Conservation (phyloP, 495 filamentous ascomycete genomes). For the Cercophora newfieldiana region DNA sequence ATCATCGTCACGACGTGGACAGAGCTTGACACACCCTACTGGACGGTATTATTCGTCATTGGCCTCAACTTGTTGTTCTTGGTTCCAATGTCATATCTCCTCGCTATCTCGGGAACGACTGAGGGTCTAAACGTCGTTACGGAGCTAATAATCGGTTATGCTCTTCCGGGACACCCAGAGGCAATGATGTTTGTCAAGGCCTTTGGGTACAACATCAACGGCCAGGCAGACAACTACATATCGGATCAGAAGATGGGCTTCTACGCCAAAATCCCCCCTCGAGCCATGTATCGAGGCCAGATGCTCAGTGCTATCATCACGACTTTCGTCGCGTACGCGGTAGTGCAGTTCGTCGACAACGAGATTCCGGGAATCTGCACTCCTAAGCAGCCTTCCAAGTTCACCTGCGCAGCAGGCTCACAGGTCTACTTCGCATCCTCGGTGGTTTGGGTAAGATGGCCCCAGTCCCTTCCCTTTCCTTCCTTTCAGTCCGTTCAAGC, state of each 20-base stretch:
- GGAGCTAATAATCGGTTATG: conserved; percentile 21
- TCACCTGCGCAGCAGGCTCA: background rate
- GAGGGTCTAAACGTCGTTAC: conserved; percentile 4
- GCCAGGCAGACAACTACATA: conserved; percentile 21
- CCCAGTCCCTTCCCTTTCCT: too few species aligned
- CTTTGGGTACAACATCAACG: conserved; percentile 10
- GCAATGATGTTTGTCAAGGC: conserved; percentile 15
- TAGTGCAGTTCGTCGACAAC: conserved; percentile 10
- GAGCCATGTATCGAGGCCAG: conserved; percentile 15
- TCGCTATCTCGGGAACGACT: conserved; percentile 1
- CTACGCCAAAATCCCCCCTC: conserved; percentile 11
- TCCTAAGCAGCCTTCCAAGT: background rate
- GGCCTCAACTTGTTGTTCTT: conserved; percentile 23
- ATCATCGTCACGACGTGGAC: conserved; percentile 47
- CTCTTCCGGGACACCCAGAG: conserved; percentile 21
- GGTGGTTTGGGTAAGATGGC: conserved; percentile 10
- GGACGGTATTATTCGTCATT: conserved; percentile 22
- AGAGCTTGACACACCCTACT: conserved; percentile 15
- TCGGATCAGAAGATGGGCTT: conserved; percentile 30
- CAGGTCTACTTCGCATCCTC: background rate
- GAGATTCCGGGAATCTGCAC: conserved; percentile 11
- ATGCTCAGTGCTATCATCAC: conserved; percentile 8
- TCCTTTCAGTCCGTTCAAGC: background rate
- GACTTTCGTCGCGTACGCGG: conserved; percentile 8
- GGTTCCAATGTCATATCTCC: conserved; percentile 3